Evolutionary conservation across 805 yeast species (phyloP).

Genomic region (Ogataea zsoltii): DNA sequence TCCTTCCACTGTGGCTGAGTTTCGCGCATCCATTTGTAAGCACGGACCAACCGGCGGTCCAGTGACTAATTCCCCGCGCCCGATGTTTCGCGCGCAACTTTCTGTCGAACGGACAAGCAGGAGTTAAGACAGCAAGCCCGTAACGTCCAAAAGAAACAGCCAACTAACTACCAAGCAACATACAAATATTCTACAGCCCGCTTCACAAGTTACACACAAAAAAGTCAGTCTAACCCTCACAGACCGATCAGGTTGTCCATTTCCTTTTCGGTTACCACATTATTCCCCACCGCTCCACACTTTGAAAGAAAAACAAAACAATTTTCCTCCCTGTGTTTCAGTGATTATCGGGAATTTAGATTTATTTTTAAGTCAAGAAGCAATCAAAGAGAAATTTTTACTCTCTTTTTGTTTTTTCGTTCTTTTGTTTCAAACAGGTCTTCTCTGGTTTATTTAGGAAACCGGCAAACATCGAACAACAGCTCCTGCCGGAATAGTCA

Average conservation of each 20-base stretch:
- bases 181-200: too few species aligned
- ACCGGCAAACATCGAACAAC: neutral
- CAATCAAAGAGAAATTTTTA: constrained; percentile 5
- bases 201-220: too few species aligned
- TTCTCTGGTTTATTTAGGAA: neutral
- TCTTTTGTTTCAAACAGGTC: neutral
- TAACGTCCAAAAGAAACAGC: too few species aligned
- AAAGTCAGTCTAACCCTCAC: too few species aligned
- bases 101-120: too few species aligned
- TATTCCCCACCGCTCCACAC: constrained; percentile 4
- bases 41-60: neutral
- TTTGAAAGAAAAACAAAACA: constrained; percentile 7
- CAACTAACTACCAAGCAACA: too few species aligned
- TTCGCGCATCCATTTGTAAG: neutral
- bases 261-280: too few species aligned
- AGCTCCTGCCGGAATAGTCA: neutral
- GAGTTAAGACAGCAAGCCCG: too few species aligned
- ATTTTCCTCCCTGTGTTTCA: constrained; percentile 7
- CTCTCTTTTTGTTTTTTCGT: neutral
- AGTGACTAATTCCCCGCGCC: neutral
- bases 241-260: too few species aligned
- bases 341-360: constrained; percentile 5
- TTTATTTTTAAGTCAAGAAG: constrained; percentile 3
- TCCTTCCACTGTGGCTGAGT: too few species aligned
- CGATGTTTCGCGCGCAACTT: neutral